Evolutionary conservation across 2,329 filamentous ascomycete genomes (phyloP), one percentile per base, ranked within the genome.

Genomic region (Fusarium udum): DNA sequence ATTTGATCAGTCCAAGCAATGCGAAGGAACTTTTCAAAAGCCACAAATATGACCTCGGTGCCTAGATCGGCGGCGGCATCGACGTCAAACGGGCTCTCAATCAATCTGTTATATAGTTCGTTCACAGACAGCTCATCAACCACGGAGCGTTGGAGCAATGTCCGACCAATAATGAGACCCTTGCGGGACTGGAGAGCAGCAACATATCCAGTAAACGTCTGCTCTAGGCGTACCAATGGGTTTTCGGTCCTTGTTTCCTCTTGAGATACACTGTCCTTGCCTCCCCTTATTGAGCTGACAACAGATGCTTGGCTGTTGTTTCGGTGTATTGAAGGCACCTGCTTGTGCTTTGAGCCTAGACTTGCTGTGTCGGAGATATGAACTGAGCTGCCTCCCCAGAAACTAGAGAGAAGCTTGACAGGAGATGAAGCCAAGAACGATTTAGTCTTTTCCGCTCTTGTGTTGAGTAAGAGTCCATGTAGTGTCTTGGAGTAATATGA

Each of bases 21-120:
- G 66, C 91, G 91, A 68, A 98, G 85, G 76, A 98, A 98, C 70
- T 97, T 98, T 80, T 98, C 95, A 80, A 98, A 98, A 0, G 95
- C 93, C 32, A 93, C 92, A 79, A 98, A 97, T 10, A 98, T 88
- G 26, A 95, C 91, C 78, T 98, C 95, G 14, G 95, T 90, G 7
- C 91, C 89, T 14, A 93, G 87, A 67, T 97, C 94, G 0, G 91
- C 88, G 4, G 93, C 90, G 15, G 91, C 86, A 60, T 97, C 92
- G 72, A 93, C 88, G 77, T 94, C 94, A 59, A 90, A 92, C 0
- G 95, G 93, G 72, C 92, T 92, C 80, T 97, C 95, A 24, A 97
- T 90, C 20, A 98, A 87, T 39, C 91, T 89, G 79, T 97, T 97
- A 83, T 97, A 98, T 4, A 98, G 85, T 75, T 97, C 94, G 77